A percentile compares a stretch with the other conserved stretches of the same genome.
These are phyloP conservation scores for Onygenales sp. DNA, from an alignment of 2,329 filamentous ascomycete genomes.

Conservation along the genomic window DNA sequence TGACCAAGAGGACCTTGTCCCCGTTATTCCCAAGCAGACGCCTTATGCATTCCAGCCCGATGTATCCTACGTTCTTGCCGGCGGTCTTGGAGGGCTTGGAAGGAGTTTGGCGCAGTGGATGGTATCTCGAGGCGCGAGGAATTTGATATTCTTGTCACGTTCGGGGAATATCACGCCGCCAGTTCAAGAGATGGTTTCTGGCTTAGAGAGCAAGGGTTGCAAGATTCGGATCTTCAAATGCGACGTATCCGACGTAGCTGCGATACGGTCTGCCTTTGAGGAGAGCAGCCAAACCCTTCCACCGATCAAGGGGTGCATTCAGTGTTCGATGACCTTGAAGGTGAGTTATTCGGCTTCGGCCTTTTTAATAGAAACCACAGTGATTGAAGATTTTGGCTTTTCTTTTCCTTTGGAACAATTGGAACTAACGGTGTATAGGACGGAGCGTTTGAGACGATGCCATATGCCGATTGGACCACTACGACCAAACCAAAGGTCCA, in stretches of 20 bases:
- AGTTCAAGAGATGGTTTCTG: slow-evolving; percentile 11
- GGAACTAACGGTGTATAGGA: slow-evolving; percentile 12
- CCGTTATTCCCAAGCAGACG: slow-evolving; percentile 10
- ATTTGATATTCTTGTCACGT: slow-evolving; percentile 23
- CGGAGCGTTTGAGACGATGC: slow-evolving; percentile 31
- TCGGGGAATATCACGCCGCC: slow-evolving; percentile 12
- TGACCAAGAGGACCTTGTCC: slow-evolving; percentile 7
- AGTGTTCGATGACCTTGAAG: slow-evolving; percentile 21
- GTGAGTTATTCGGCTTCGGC: slow-evolving; percentile 4
- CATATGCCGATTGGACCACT: slow-evolving; percentile 27
- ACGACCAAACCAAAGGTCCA: slow-evolving; percentile 32
- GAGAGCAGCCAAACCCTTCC: slow-evolving; percentile 13
- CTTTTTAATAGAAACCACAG: neutral
- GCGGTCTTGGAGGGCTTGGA: slow-evolving; percentile 17
- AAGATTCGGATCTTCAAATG: slow-evolving; percentile 13
- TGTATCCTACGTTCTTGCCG: slow-evolving; percentile 16
- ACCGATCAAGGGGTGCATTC: slow-evolving; percentile 24
- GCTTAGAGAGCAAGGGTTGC: slow-evolving; percentile 11
- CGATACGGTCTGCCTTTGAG: slow-evolving; percentile 9
- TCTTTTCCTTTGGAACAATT: neutral
- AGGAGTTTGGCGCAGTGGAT: slow-evolving; percentile 16
- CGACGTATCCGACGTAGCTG: slow-evolving; percentile 15
- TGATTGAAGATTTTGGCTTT: too few relatives aligned
- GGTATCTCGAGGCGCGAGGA: slow-evolving; percentile 16
- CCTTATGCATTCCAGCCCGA: slow-evolving; percentile 7